Percentiles rank a stretch among this genome's conserved stretches.
Evolutionary conservation across 1,139 yeast species (phyloP).

Genomic region (Saccharomyces pastorianus): DNA sequence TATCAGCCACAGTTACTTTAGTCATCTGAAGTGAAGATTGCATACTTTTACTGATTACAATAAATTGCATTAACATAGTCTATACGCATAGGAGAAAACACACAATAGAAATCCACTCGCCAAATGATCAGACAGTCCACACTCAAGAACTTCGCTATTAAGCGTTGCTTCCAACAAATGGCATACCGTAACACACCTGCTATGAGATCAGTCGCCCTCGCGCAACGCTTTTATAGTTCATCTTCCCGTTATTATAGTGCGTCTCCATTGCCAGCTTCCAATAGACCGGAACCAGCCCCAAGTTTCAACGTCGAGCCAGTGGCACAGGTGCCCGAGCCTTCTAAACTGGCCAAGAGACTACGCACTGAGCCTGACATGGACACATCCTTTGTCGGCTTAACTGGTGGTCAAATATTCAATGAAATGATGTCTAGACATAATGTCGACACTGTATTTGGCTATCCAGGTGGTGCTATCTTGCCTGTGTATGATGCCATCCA

Average conservation of each 20-base stretch:
- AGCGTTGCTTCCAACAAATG: constrained; percentile 10
- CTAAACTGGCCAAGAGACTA: constrained; percentile 7
- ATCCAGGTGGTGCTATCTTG: constrained; percentile 96
- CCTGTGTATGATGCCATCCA: constrained; percentile 97
- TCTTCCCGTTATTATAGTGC: constrained; percentile 11
- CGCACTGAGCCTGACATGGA: constrained; percentile 41
- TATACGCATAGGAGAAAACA: no score
- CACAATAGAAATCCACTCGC: background rate
- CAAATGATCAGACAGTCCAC: constrained; percentile 17
- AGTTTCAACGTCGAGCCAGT: constrained; percentile 34
- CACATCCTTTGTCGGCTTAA: constrained; percentile 82
- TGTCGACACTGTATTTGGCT: constrained; percentile 90
- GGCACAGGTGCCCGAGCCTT: constrained; percentile 8
- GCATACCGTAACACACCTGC: constrained; percentile 2
- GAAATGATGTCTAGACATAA: constrained; percentile 97
- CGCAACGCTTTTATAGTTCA: constrained; percentile 12
- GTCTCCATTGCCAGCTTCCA: constrained; percentile 2
- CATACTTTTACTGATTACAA: no score
- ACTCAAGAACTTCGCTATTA: constrained; percentile 9
- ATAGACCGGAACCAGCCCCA: constrained; percentile 47
- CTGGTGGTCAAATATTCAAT: constrained; percentile 96
- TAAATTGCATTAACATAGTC: no score
- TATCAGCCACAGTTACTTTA: background rate
- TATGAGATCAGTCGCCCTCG: constrained; percentile 1
- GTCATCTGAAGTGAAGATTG: background rate